These are phyloP conservation scores for Fusarium avenaceum DNA, from an alignment of 2,329 filamentous ascomycete genomes.

Conservation along the genomic window DNA sequence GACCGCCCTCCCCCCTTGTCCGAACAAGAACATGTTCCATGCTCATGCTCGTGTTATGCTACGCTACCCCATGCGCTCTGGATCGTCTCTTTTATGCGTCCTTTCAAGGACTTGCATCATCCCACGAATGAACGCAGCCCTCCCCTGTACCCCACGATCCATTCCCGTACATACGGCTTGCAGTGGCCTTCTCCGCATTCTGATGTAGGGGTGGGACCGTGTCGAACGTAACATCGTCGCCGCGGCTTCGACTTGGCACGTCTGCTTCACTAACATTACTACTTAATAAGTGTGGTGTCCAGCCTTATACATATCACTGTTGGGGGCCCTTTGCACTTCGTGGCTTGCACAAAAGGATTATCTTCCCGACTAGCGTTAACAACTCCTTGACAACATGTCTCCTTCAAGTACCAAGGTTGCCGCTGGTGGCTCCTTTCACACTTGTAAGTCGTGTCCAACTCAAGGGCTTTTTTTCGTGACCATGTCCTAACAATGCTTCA, in stretches of 20 bases:
- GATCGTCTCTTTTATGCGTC: constrained; percentile 37
- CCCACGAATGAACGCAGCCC: constrained; percentile 36
- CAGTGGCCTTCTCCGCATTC: constrained; percentile 39
- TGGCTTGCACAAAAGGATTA: constrained; percentile 30
- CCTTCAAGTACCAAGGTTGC: constrained; percentile 63
- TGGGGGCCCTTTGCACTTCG: constrained; percentile 37
- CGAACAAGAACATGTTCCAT: constrained; percentile 20
- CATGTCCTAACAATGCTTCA: constrained; percentile 37
- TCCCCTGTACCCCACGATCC: constrained; percentile 39
- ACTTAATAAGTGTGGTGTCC: constrained; percentile 38
- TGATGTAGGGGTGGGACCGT: constrained; percentile 25
- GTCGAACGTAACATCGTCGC: constrained; percentile 34
- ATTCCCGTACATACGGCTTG: constrained; percentile 28
- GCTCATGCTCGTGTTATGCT: constrained; percentile 8
- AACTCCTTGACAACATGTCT: constrained; percentile 47
- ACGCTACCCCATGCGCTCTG: constrained; percentile 38
- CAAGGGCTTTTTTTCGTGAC: not conserved
- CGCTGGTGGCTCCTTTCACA: constrained; percentile 55
- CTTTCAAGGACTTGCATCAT: constrained; percentile 40
- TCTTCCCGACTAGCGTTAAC: constrained; percentile 31
- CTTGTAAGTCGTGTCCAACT: constrained; percentile 38
- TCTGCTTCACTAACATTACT: constrained; percentile 37
- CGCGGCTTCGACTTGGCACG: constrained; percentile 27
- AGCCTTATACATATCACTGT: constrained; percentile 33
- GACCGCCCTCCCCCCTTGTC: constrained; percentile 26